Evolutionary conservation across 306 rosid species (phyloP).

Genomic region (Delonix regia): DNA sequence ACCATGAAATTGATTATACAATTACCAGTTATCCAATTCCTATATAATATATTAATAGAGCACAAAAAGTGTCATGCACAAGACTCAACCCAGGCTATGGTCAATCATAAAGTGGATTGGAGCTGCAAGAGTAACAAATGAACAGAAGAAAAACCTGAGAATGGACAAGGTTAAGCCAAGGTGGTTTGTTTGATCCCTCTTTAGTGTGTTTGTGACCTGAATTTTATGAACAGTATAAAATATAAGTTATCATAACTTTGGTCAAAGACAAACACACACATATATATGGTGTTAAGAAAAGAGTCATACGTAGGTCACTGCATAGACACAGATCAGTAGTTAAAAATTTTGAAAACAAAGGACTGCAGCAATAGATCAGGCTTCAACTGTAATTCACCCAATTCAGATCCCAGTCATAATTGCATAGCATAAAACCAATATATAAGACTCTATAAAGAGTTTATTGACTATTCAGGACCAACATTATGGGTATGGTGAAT

Average conservation of each 20-base stretch:
- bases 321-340: not conserved
- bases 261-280: not conserved
- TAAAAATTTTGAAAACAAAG: not conserved
- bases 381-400: slow-evolving; percentile 7
- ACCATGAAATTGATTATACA: not conserved
- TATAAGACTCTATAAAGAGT: not conserved
- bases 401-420: not conserved
- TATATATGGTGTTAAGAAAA: not conserved
- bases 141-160: slow-evolving; percentile 60
- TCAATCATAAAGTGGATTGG: slow-evolving; percentile 5
- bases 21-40: not conserved
- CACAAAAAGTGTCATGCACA: not conserved
- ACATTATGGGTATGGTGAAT: not conserved
- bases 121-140: slow-evolving; percentile 12
- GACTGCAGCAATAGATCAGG: not conserved
- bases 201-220: slow-evolving; percentile 80
- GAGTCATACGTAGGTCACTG: not conserved
- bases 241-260: not conserved
- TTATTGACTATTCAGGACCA: not conserved
- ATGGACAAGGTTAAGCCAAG: slow-evolving; percentile 79
- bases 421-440: slow-evolving; percentile 5
- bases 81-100: not conserved
- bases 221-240: slow-evolving; percentile 23
- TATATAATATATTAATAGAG: not conserved
- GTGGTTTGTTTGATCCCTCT: slow-evolving; percentile 90